phyloP scores from a whole-genome alignment of 768 basidiomycete genomes.

The Auricularia heimuer region DNA sequence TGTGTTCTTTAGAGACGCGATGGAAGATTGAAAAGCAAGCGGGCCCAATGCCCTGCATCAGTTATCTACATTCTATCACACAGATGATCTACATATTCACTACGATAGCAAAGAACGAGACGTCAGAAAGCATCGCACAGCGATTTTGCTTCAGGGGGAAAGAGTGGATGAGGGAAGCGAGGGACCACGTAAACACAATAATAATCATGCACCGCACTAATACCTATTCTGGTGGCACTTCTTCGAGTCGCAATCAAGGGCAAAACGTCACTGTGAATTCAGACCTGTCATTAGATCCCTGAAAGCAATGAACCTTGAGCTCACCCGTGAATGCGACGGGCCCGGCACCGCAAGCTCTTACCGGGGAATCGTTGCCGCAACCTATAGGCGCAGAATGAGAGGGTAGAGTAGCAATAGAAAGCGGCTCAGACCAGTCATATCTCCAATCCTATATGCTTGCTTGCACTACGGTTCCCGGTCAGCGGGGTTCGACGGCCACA shows the following conservation, averaged over 20 bases:
- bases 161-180: too few species aligned
- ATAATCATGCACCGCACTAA: too few species aligned
- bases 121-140: too few species aligned
- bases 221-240: too few species aligned
- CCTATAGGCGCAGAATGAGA: neutral
- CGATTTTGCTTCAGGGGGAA: too few species aligned
- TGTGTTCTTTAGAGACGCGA: too few species aligned
- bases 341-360: constrained; percentile 4
- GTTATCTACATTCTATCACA: too few species aligned
- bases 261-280: neutral
- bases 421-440: neutral
- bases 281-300: neutral
- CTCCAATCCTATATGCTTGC: neutral
- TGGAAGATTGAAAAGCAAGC: too few species aligned
- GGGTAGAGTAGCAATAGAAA: neutral
- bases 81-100: too few species aligned
- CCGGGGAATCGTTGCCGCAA: constrained; percentile 2
- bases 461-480: neutral
- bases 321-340: neutral
- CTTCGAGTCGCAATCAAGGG: neutral
- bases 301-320: neutral
- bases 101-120: too few species aligned
- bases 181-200: too few species aligned
- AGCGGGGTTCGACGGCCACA: neutral
- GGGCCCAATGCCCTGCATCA: too few species aligned